Conservation (phyloP, 1,139 yeast genomes). For the Hansenula sp. region DNA sequence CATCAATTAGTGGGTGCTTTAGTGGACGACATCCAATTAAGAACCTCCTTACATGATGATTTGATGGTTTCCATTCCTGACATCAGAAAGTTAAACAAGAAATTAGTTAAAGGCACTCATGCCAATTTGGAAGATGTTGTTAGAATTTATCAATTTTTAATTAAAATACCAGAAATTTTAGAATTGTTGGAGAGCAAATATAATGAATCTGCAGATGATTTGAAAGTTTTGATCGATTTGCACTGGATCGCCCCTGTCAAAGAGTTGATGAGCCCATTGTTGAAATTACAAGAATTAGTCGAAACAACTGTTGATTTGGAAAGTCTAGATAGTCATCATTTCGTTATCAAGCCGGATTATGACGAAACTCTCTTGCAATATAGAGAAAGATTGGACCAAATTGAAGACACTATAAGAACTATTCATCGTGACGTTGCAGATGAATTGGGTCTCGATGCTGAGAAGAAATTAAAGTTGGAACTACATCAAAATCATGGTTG, state of each 20-base stretch:
- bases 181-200: slow-evolving; percentile 42
- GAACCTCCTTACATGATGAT: slow-evolving; percentile 65
- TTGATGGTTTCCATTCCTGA: slow-evolving; percentile 78
- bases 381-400: slow-evolving; percentile 50
- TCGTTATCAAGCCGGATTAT: slow-evolving; percentile 84
- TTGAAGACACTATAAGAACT: slow-evolving; percentile 51
- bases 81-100: slow-evolving; percentile 68
- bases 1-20: slow-evolving; percentile 71
- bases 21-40: slow-evolving; percentile 63
- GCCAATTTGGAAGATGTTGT: slow-evolving; percentile 82
- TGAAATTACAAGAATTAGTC: slow-evolving; percentile 76
- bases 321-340: slow-evolving; percentile 75
- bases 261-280: slow-evolving; percentile 45
- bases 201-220: slow-evolving; percentile 22
- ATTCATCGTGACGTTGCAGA: slow-evolving; percentile 67
- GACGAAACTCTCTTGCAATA: slow-evolving; percentile 70
- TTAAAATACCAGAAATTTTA: slow-evolving; percentile 65
- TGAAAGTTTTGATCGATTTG: slow-evolving; percentile 35
- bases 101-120: slow-evolving; percentile 41
- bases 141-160: slow-evolving; percentile 77
- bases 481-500: slow-evolving; percentile 86
- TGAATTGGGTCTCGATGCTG: slow-evolving; percentile 76
- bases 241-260: slow-evolving; percentile 60
- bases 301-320: slow-evolving; percentile 89
- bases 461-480: slow-evolving; percentile 84